Evolutionary conservation across 2,329 filamentous ascomycete species (phyloP).

Genomic region (Hymenoscyphus linearis): DNA sequence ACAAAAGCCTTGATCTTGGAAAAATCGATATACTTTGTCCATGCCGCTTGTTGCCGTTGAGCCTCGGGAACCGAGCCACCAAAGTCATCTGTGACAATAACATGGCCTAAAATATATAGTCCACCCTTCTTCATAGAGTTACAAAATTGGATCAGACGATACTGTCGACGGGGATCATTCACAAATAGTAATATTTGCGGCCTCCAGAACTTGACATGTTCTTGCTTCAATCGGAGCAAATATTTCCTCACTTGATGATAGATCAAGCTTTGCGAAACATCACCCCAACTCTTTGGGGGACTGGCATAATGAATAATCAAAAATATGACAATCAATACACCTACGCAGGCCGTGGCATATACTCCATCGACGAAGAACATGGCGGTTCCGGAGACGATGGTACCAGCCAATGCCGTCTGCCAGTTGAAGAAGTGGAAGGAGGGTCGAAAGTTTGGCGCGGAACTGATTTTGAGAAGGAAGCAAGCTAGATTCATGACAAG

Average conservation of each 20-base stretch:
- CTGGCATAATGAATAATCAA: slow-evolving; percentile 79
- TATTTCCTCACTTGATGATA: slow-evolving; percentile 89
- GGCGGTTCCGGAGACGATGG: slow-evolving; percentile 68
- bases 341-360: slow-evolving; percentile 71
- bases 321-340: slow-evolving; percentile 70
- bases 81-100: slow-evolving; percentile 83
- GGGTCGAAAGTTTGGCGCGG: slow-evolving; percentile 82
- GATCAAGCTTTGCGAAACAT: slow-evolving; percentile 83
- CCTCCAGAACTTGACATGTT: slow-evolving; percentile 92
- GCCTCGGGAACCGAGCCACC: slow-evolving; percentile 73
- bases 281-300: slow-evolving; percentile 83
- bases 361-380: slow-evolving; percentile 90
- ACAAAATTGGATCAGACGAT: slow-evolving; percentile 82
- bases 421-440: slow-evolving; percentile 87
- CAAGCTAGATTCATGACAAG: slow-evolving; percentile 84
- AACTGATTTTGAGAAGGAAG: slow-evolving; percentile 79
- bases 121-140: slow-evolving; percentile 87
- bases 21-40: slow-evolving; percentile 83
- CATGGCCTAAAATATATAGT: slow-evolving; percentile 76
- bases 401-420: slow-evolving; percentile 71
- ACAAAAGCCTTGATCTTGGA: slow-evolving; percentile 86
- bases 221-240: slow-evolving; percentile 72
- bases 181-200: slow-evolving; percentile 81
- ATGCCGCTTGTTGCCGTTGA: slow-evolving; percentile 68
- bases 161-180: slow-evolving; percentile 76